Evolutionary conservation across 2,329 filamentous ascomycete species (phyloP), one percentile per base, ranked within the genome.

Genomic region (Aspergillus carbonarius): DNA sequence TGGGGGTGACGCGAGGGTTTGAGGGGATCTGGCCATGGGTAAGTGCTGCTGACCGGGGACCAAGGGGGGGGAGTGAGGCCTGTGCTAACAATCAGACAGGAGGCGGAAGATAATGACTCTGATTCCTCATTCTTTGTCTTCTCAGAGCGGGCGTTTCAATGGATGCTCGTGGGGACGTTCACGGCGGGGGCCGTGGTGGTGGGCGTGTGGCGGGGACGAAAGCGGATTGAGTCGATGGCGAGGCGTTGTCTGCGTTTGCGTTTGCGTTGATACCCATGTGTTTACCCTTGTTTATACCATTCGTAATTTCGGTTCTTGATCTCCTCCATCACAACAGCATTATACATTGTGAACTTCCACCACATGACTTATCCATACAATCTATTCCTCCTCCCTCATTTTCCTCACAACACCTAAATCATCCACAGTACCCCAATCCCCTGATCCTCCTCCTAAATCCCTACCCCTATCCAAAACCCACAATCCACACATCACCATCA

Each of bases 1-100:
- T 71, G n/a, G 65, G 67, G 1, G 56, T 54, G n/a, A 67, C 68
- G 1, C 59, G 61, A 7, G 52, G 63, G 7, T 50, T 68, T 46
- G 35, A 44, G 27, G 23, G 35, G 23, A 47, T 34, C 18, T 23
- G 39, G 39, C 7, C 5, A 58, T 54, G 25, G 23, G 50, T 49
- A 39, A 30, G 54, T 20, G 13, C 9, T 4, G 13, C 42, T 27
- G 35, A 39, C n/a, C 40, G 13, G 10, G n/a, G n/a, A n/a, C n/a
- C n/a, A n/a, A n/a, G n/a, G n/a, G 17, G 15, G 9, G 17, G 10
- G 7, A 13, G 12, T 25, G 18, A 44, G 35, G 8, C 17, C 35
- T 15, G n/a, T 46, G 13, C 40, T 46, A 46, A 46, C 42, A 1
- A 1, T 42, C 10, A 23, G n/a, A 12, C 30, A 51, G 48, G n/a